phyloP scores from a whole-genome alignment of 2,329 filamentous ascomycete genomes.

The Xylaria sp. region DNA sequence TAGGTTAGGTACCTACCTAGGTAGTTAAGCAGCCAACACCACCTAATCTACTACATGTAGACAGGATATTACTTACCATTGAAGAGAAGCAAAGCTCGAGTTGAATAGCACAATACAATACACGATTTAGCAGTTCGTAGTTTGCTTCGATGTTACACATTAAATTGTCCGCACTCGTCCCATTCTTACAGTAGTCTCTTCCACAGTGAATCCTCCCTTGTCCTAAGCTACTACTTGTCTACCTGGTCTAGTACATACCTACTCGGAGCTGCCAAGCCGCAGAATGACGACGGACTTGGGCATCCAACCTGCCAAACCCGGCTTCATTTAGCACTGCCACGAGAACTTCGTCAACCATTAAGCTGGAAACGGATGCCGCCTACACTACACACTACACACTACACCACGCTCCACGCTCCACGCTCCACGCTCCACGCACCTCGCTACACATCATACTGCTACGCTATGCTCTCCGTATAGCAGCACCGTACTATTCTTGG shows the following conservation, averaged over 20 bases:
- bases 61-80: too few species aligned
- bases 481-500: slow-evolving; percentile 4
- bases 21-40: neutral
- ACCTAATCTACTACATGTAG: neutral
- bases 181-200: neutral
- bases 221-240: neutral
- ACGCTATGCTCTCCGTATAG: neutral
- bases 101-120: neutral
- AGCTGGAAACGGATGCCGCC: neutral
- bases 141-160: neutral
- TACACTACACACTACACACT: neutral
- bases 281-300: slow-evolving; percentile 29
- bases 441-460: neutral
- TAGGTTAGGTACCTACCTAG: too few species aligned
- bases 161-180: neutral
- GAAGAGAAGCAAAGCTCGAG: neutral
- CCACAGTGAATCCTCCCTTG: neutral
- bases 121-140: neutral
- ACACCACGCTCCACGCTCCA: neutral
- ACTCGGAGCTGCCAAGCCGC: slow-evolving; percentile 33
- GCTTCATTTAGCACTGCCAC: slow-evolving; percentile 38
- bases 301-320: slow-evolving; percentile 22
- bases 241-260: neutral
- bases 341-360: slow-evolving; percentile 31
- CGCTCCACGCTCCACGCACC: neutral